phyloP scores from a whole-genome alignment of 116 monocot genomes.

The Posidonia oceanica region DNA sequence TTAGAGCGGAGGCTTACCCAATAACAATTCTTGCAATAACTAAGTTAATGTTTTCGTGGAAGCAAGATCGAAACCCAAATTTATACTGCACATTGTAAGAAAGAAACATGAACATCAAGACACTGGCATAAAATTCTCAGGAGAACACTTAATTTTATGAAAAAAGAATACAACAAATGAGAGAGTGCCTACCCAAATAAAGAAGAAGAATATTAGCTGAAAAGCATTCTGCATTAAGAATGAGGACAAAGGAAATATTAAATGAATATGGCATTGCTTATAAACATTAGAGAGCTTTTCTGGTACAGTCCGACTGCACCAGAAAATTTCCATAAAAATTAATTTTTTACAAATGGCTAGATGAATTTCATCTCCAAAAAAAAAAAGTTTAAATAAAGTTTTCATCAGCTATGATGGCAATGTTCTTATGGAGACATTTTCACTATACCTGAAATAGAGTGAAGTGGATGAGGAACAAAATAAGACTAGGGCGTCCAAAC shows the following conservation, averaged over 20 bases:
- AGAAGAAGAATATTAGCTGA: conserved; percentile 74
- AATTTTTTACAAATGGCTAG: too few relatives aligned
- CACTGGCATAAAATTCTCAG: neutral
- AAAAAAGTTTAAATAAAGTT: too few relatives aligned
- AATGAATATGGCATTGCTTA: too few relatives aligned
- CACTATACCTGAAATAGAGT: conserved; percentile 22
- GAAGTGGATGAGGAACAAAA: conserved; percentile 30
- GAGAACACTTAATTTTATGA: neutral
- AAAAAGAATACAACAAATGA: conserved; percentile 5
- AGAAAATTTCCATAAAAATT: too few relatives aligned
- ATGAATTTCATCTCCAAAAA: too few relatives aligned
- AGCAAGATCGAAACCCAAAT: conserved; percentile 66
- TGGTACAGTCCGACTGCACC: too few relatives aligned
- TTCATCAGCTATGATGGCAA: too few relatives aligned
- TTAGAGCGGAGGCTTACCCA: conserved; percentile 32
- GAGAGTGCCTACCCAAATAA: conserved; percentile 60
- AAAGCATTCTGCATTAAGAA: conserved; percentile 80
- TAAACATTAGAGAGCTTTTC: too few relatives aligned
- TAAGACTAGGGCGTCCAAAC: conserved; percentile 16
- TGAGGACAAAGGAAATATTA: too few relatives aligned
- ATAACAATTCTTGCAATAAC: conserved; percentile 36
- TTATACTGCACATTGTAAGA: conserved; percentile 31
- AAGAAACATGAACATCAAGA: neutral
- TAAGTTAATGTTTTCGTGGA: conserved; percentile 39
- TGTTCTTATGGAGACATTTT: too few relatives aligned